Base-by-base conservation (phyloP, 2,329 filamentous ascomycete species). In the Sarocladium brachiariae region DNA sequence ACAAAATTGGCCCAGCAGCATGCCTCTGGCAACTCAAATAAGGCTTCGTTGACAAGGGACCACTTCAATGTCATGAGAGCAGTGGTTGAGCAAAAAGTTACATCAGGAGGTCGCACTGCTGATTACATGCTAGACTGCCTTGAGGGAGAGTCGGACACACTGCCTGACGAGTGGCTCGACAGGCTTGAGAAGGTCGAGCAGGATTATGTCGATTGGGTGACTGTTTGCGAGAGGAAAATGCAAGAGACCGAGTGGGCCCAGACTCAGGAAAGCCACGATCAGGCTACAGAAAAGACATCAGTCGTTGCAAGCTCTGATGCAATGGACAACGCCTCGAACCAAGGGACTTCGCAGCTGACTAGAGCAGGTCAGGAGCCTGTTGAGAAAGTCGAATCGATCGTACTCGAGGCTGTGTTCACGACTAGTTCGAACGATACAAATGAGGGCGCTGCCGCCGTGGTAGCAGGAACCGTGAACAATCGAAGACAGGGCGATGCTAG, bases 131-230 rank as follows among this genome's bases (percentile, higher is more conserved):
- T 99, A 13, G 91, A 99, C 66, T 77, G 81, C 27, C 74, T 97
- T 2, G 93, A 97, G 65, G 91, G 89, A 2, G 76, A 83, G 50
- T 76, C 86, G 38, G 93, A 99, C 60, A 89, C 86, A 0, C 71
- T 99, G 9, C 93, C 93, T 0, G 87, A 95, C 35, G 65, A 72
- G 24, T 99, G 92, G 93, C 81, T 97, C 51, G 89, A 95, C 59
- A 78, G 84, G 4, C 85, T 97, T 70, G 93, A 97, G 64, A 68
- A 70, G 0, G 73, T 95, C 4, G 93, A 99, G 65, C 73, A 77
- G 10, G 79, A 84, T 25, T 96, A 92, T 65, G 80, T 83, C 7
- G 78, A 83, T 21, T 99, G 93, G 93, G 81, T 84, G 38, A 83
- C 86, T 45, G 77, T 84, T 45, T 90, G 87, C 27, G 89, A 95